Evolutionary conservation across 2,329 filamentous ascomycete species (phyloP), one percentile per base, ranked within the genome.

Genomic region (Microthyrium microscopicum): DNA sequence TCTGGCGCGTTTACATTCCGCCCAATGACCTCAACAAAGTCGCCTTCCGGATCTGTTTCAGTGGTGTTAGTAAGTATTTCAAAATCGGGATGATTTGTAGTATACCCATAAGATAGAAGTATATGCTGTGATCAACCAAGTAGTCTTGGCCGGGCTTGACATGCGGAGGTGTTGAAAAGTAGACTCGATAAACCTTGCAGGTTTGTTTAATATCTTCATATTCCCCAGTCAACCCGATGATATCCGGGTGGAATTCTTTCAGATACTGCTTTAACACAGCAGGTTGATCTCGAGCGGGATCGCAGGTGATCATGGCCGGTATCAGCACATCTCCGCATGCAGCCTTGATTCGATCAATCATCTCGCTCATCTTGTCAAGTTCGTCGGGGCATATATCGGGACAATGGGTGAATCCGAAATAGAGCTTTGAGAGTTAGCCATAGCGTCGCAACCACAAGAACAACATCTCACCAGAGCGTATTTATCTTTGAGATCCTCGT

Each of bases 381-480:
- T 98, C 89, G 51, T 98, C 89, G 21, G 89, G 89, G 62, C 89
- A 98, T 53, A 98, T 98, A 54, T 98, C 89, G 17, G 89, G 89
- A 54, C 89, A 98, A 57, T 94, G 85, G 6, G 83, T 87, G 67
- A 98, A 98, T 48, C 89, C 89, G 53, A 98, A 98, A 61, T 98
- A 98, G 24, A 95, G 74, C 24, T 15, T 38, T 33, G 38, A 26
- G 26, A 35, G 15, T 18, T 29, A 8, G 20, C 20, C 15, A n/a
- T 25, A 7, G 29, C 29, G 9, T 26, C 21, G 24, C 21, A 16
- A 29, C 15, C 11, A n/a, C 12, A 5, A 16, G 20, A 13, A 29
- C 17, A 15, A 27, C 13, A 28, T 26, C 71, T 35, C 56, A 81
- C 79, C 58, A 91, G 56, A 35, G 71, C 69, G 60, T 93, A 89